A percentile compares a stretch with the other conserved stretches of the same genome.
These are phyloP conservation scores for Chrysanthemum seticuspe DNA, from an alignment of 129 eudicot genomes.

Conservation along the genomic window DNA sequence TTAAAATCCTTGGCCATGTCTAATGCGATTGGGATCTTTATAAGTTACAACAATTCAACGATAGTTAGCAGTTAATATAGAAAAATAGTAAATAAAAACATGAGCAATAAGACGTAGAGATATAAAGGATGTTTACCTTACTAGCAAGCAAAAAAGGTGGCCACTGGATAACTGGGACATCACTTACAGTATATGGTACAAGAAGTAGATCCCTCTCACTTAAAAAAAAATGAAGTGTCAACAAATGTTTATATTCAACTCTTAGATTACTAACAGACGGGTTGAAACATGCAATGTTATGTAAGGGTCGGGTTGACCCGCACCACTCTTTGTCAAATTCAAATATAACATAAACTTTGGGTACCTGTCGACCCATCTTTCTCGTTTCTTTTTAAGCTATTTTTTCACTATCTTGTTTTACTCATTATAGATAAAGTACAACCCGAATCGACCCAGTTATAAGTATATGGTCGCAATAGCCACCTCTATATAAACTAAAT, in stretches of 20 bases:
- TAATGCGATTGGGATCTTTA: constrained; percentile 92
- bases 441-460: background rate
- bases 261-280: background rate
- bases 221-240: constrained; percentile 18
- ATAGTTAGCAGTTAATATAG: background rate
- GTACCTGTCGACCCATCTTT: background rate
- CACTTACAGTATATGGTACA: constrained; percentile 86
- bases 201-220: constrained; percentile 94
- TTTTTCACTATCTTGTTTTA: background rate
- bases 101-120: background rate
- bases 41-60: constrained; percentile 14
- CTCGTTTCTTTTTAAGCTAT: background rate
- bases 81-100: constrained; percentile 13
- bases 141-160: constrained; percentile 99
- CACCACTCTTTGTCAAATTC: background rate
- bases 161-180: constrained; percentile 90
- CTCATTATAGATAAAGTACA: background rate
- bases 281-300: background rate
- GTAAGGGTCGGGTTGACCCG: background rate
- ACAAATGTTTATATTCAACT: constrained; percentile 6
- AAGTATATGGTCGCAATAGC: background rate
- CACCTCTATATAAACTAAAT: background rate
- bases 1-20: constrained; percentile 99
- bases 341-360: background rate
- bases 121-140: constrained; percentile 52